phyloP scores from a whole-genome alignment of 371 early-diverging fungal genomes.

The Mortierella polycephala region DNA sequence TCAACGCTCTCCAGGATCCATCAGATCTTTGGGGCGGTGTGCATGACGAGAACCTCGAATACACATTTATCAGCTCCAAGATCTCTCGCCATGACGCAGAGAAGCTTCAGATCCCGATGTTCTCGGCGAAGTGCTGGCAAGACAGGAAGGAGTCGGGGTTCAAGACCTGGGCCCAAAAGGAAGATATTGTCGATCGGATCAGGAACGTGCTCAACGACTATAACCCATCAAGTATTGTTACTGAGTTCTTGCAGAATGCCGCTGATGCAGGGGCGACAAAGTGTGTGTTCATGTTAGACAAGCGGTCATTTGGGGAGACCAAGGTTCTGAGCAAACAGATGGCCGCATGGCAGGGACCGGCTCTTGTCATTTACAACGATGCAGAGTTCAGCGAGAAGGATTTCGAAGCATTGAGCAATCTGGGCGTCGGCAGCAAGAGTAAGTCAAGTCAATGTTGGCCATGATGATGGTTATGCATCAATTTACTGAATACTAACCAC shows the following conservation, averaged over 20 bases:
- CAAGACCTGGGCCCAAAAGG: conserved; percentile 29
- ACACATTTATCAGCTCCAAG: conserved; percentile 5
- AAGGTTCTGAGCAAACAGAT: conserved; percentile 32
- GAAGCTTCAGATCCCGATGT: conserved; percentile 16
- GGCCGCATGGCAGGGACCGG: conserved; percentile 56
- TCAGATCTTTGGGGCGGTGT: background rate
- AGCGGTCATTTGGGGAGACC: background rate
- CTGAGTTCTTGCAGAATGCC: conserved; percentile 57
- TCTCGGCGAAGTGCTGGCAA: conserved; percentile 16
- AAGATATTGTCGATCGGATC: conserved; percentile 27
- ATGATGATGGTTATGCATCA: background rate
- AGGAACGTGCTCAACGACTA: conserved; percentile 45
- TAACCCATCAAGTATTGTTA: conserved; percentile 31
- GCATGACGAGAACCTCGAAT: background rate
- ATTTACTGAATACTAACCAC: background rate
- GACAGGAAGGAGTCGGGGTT: conserved; percentile 18
- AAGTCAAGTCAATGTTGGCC: background rate
- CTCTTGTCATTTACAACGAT: conserved; percentile 52
- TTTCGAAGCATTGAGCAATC: conserved; percentile 35
- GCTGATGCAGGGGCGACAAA: conserved; percentile 56
- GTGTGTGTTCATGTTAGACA: conserved; percentile 45
- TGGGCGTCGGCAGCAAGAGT: conserved; percentile 54
- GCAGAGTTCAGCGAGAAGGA: conserved; percentile 42
- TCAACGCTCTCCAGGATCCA: background rate
- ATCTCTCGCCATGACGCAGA: conserved; percentile 11